A percentile compares a stretch with the other conserved stretches of the same genome.
phyloP scores from a whole-genome alignment of 1,284 basidiomycete genomes.

The Waitea zeae region DNA sequence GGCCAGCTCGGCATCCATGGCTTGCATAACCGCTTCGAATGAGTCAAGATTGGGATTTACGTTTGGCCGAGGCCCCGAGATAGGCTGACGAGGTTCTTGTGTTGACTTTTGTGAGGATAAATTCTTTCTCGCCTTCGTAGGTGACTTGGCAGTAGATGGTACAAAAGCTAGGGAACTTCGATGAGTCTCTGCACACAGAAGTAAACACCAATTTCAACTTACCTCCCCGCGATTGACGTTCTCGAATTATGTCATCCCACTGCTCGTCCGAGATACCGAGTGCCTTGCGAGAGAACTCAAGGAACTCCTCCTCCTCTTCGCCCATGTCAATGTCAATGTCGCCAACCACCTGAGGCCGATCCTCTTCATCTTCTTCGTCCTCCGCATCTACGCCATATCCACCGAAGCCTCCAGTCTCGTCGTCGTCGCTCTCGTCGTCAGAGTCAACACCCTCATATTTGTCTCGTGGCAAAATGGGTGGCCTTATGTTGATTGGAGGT shows the following conservation, averaged over 20 bases:
- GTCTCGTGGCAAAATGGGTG: constrained; percentile 65
- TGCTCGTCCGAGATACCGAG: constrained; percentile 73
- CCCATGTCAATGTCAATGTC: constrained; percentile 78
- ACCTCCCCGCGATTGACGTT: constrained; percentile 66
- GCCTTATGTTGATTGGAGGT: constrained; percentile 31
- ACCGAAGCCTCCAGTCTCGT: constrained; percentile 26
- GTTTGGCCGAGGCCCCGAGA: constrained; percentile 19
- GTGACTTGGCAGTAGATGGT: constrained; percentile 22
- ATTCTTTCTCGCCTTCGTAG: too few species aligned
- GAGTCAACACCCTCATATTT: constrained; percentile 74
- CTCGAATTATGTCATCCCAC: constrained; percentile 69
- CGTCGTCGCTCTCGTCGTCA: constrained; percentile 65
- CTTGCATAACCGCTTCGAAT: constrained; percentile 88
- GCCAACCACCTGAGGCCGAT: constrained; percentile 60
- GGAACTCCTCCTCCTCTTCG: constrained; percentile 80
- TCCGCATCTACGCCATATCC: too few species aligned
- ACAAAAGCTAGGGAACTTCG: constrained; percentile 39
- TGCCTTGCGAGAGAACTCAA: constrained; percentile 81
- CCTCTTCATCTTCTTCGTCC: constrained; percentile 54
- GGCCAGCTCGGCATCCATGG: constrained; percentile 75
- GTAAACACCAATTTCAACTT: constrained; percentile 16
- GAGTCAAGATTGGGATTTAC: constrained; percentile 64
- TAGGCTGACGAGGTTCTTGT: constrained; percentile 7
- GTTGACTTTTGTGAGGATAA: too few species aligned
- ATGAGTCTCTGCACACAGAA: constrained; percentile 3